Evolutionary conservation across 768 basidiomycete genomes (phyloP).

Genomic region (Cubamyces sp.): DNA sequence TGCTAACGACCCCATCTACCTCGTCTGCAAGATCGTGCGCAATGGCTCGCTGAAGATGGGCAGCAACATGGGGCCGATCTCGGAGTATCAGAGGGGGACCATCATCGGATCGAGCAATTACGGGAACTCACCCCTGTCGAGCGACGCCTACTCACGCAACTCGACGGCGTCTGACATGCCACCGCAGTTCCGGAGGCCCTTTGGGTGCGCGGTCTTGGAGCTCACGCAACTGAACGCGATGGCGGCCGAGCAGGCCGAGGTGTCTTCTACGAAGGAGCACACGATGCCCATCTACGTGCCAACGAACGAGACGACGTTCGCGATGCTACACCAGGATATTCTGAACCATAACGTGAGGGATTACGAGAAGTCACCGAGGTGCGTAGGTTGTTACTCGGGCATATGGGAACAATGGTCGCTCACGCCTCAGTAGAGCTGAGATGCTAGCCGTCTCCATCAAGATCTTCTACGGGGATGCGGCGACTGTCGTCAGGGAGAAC

Average conservation of each 20-base stretch:
- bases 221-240: conserved; percentile 75
- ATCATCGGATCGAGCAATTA: conserved; percentile 13
- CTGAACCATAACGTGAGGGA: conserved; percentile 79
- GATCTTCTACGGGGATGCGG: conserved; percentile 81
- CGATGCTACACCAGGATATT: conserved; percentile 95
- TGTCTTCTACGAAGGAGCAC: conserved; percentile 71
- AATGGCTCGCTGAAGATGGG: conserved; percentile 86
- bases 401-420: conserved; percentile 8
- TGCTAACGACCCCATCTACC: conserved; percentile 80
- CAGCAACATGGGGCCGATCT: conserved; percentile 50
- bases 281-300: conserved; percentile 89
- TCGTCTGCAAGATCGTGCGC: conserved; percentile 89
- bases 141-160: conserved; percentile 24
- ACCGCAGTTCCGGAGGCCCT: conserved; percentile 76
- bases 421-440: conserved; percentile 65
- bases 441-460: conserved; percentile 83
- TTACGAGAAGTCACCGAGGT: conserved; percentile 84
- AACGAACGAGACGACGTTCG: conserved; percentile 81
- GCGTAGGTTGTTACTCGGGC: conserved; percentile 29
- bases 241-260: conserved; percentile 63
- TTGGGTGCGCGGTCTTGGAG: conserved; percentile 95
- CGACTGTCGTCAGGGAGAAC: conserved; percentile 80
- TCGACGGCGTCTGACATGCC: conserved; percentile 38
- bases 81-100: conserved; percentile 47
- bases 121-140: conserved; percentile 6